phyloP scores from a whole-genome alignment of 257 asterid genomes.

The Linderniella brevidens region DNA sequence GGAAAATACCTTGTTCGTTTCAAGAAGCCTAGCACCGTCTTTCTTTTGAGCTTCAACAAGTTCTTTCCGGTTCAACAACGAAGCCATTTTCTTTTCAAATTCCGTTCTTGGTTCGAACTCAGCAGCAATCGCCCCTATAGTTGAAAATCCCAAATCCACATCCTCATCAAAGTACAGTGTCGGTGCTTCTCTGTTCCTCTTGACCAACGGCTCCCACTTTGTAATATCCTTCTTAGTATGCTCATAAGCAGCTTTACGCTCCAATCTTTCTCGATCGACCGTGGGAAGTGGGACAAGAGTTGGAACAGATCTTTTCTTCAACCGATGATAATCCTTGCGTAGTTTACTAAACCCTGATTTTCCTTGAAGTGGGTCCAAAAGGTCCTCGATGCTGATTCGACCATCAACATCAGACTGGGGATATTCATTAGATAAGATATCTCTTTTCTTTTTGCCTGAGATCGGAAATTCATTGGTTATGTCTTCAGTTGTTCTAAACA shows the following conservation, averaged over 20 bases:
- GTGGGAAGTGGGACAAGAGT: constrained; percentile 57
- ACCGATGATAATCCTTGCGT: constrained; percentile 26
- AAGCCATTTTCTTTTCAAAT: constrained; percentile 78
- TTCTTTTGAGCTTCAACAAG: constrained; percentile 68
- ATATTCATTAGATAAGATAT: constrained; percentile 58
- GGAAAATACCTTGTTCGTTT: constrained; percentile 53
- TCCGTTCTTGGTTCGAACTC: constrained; percentile 80
- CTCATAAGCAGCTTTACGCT: constrained; percentile 51
- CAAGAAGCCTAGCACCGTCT: constrained; percentile 93
- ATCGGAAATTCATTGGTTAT: background rate
- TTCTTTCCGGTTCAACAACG: constrained; percentile 40
- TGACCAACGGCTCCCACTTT: constrained; percentile 69
- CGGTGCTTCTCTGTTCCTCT: constrained; percentile 82
- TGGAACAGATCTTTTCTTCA: constrained; percentile 36
- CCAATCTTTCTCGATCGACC: constrained; percentile 47
- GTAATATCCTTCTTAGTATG: constrained; percentile 49
- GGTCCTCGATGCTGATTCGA: constrained; percentile 51
- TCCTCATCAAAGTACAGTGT: constrained; percentile 68
- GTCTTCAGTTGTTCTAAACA: background rate
- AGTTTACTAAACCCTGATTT: constrained; percentile 43
- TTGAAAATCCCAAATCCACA: constrained; percentile 47
- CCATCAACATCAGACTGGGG: constrained; percentile 85
- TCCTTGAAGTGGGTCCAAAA: constrained; percentile 54
- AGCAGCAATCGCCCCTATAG: constrained; percentile 86
- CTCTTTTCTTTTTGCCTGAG: constrained; percentile 43